Base-by-base conservation (phyloP, 2,329 filamentous ascomycete species). In the Colletotrichum caudatum region DNA sequence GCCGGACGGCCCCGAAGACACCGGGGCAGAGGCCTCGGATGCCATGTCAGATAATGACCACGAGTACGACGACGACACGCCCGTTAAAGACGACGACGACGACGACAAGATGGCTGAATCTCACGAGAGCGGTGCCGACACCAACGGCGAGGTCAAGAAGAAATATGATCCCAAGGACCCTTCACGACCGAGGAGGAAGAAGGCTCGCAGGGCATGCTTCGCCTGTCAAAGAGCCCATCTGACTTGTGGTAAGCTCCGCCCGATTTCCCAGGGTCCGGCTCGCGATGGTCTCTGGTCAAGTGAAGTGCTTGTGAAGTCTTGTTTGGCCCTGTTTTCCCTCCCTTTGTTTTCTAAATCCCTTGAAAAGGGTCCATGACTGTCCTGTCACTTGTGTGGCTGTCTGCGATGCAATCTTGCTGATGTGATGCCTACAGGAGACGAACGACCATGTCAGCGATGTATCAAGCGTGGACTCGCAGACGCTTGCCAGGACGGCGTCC, bases 201-300 rank as follows among this genome's bases (percentile, higher is more conserved):
- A 99, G 88, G 96, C 96, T 48, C 90, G 95, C 76, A 89, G 96
- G 81, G 96, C 96, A 69, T 99, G 96, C 82, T 97, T 93, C 88
- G 95, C 96, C 74, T 99, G 96, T 83, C 96, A 99, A 84, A 89
- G 95, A 82, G 96, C 96, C 74, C 96, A 99, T 88, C 86, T 99
- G 80, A 99, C 96, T 75, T 99, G 96, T 86, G 95, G 96, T 98
- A 93, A 89, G 95, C 91, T 74, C 69, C 56, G 35, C 66, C 53
- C 56, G 64, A 53, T 62, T 70, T 26, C 26, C 63, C 46, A 44
- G 61, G 65, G 35, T 56, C 29, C 41, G 51, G 60, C 66, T 70
- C 54, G 64, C 39, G 37, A 58, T 59, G 59, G 53, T 54, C 64
- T 71, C 29, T 66, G 63, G 58, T 71, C 44, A 59, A 67, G 57